A percentile compares a stretch with the other conserved stretches of the same genome.
phyloP scores from a whole-genome alignment of 2,329 filamentous ascomycete genomes.

The Pseudocercospora macadamiae region DNA sequence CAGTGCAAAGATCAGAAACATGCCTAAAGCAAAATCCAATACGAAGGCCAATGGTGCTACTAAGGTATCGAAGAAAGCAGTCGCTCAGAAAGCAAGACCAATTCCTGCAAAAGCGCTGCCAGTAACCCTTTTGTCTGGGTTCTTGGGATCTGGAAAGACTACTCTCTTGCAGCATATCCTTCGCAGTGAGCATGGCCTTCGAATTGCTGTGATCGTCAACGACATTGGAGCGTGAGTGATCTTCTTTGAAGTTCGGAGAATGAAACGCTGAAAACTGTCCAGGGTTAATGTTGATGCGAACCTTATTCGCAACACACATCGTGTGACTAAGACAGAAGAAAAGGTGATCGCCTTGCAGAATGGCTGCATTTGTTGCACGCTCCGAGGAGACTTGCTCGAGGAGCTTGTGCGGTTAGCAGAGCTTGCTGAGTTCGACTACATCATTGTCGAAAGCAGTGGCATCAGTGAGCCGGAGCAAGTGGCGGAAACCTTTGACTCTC shows the following conservation, averaged over 20 bases:
- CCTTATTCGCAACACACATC: constrained; percentile 37
- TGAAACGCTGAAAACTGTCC: neutral
- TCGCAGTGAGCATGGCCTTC: constrained; percentile 66
- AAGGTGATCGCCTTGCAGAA: constrained; percentile 40
- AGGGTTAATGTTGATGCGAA: constrained; percentile 39
- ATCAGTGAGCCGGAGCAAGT: constrained; percentile 76
- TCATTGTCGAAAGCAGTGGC: constrained; percentile 71
- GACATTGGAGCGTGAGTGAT: constrained; percentile 57
- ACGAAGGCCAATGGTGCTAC: constrained; percentile 17
- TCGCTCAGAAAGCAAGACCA: constrained; percentile 8
- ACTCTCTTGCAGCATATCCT: constrained; percentile 71
- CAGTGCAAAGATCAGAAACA: constrained; percentile 1
- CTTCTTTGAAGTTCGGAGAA: neutral
- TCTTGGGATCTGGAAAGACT: constrained; percentile 70
- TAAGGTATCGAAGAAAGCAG: constrained; percentile 11
- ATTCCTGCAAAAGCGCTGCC: constrained; percentile 48
- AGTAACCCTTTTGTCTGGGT: constrained; percentile 64
- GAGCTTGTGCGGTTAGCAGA: constrained; percentile 68
- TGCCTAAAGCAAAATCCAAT: constrained; percentile 24
- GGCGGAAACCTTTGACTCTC: constrained; percentile 70
- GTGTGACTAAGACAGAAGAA: constrained; percentile 36
- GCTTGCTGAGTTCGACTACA: constrained; percentile 68
- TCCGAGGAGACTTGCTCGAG: constrained; percentile 70
- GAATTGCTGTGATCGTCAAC: constrained; percentile 73
- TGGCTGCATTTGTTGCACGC: constrained; percentile 75